Evolutionary conservation across 805 yeast genomes (phyloP), one percentile per base, ranked within the genome.

Genomic region (Saccharomycopsis olivae): DNA sequence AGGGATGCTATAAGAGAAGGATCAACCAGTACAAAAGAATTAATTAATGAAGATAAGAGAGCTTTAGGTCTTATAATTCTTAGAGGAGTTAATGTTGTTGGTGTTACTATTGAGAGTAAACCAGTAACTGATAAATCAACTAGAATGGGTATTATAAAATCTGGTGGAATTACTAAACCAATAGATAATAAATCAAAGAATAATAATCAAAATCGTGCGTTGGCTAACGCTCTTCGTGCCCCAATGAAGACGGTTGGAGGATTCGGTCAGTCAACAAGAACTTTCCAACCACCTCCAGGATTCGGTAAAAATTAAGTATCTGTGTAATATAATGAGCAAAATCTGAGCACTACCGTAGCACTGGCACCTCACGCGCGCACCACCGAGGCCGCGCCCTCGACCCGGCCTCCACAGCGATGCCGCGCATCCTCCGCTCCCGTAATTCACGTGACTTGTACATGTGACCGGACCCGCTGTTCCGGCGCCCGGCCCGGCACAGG

Each of bases 1-100:
- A 53, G 50, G 31, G 65, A 62, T 29, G 49, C 66, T 30, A 54
- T 60, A 27, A 50, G 51, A 34, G 38, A 55, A 45, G 46, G 54
- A 47, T 17, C 62, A 55, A 46, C 56, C 65, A 50, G 61, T 55
- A 47, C 61, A 17, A 65, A 61, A 41, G 58, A 69, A 10, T 45
- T 51, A 15, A 55, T 69, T 21, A 66, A 65, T 29, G 82, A 78
- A 44, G 88, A 81, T 47, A 84, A 78, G 52, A 66, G 97, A 42
- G 62, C 75, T 4, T 60, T 92, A 18, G 97, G 97, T 0, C 67
- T 92, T 38, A 71, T 84, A 2, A 80, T 89, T 28, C 62, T 89
- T 34, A 69, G 97, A 51, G 98, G 98, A 2, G 96, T 86, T 49
- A 83, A 80, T 49, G 75, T 92, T 20, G 74, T 83, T 24, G 89